Conservation (phyloP, 192 early-diverging fungal species). For the Phlyctochytrium bullatum region DNA sequence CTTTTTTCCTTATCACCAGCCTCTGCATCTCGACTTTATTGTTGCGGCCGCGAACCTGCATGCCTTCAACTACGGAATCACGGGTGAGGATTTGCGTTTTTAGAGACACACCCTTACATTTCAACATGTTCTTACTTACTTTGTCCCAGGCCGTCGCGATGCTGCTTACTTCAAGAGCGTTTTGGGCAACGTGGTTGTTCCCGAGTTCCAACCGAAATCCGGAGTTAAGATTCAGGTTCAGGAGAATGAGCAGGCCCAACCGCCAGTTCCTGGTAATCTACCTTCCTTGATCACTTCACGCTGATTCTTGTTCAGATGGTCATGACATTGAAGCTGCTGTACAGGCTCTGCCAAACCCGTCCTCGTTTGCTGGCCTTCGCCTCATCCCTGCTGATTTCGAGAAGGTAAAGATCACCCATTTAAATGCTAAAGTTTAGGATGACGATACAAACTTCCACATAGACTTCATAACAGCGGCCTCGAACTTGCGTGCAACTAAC, state of each 20-base stretch:
- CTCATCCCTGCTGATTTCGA: slow-evolving; percentile 94
- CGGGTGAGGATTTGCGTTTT: slow-evolving; percentile 60
- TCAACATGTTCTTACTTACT: too few species aligned
- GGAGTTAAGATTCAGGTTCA: slow-evolving; percentile 97
- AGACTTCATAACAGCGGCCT: slow-evolving; percentile 97
- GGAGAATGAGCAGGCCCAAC: slow-evolving; percentile 74
- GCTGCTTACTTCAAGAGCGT: slow-evolving; percentile 63
- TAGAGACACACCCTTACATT: too few species aligned
- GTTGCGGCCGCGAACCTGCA: slow-evolving; percentile 88
- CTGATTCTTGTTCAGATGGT: not conserved
- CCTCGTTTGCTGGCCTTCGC: slow-evolving; percentile 79
- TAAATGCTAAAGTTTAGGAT: slow-evolving; percentile 51
- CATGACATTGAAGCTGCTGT: slow-evolving; percentile 53
- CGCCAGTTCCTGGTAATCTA: slow-evolving; percentile 43
- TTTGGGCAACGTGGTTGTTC: slow-evolving; percentile 63
- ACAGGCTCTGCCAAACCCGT: slow-evolving; percentile 68
- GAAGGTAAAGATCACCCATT: slow-evolving; percentile 52
- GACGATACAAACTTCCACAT: slow-evolving; percentile 99
- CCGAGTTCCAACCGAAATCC: slow-evolving; percentile 80
- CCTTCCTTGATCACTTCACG: not conserved
- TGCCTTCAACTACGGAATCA: slow-evolving; percentile 95
- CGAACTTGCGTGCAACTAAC: slow-evolving; percentile 88
- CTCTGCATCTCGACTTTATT: slow-evolving; percentile 86
- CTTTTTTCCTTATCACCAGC: slow-evolving; percentile 25
- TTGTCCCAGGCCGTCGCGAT: slow-evolving; percentile 53